Percentiles rank a stretch among this genome's conserved stretches.
phyloP scores from a whole-genome alignment of 208 protist species.

The Leishmania gerbilli region DNA sequence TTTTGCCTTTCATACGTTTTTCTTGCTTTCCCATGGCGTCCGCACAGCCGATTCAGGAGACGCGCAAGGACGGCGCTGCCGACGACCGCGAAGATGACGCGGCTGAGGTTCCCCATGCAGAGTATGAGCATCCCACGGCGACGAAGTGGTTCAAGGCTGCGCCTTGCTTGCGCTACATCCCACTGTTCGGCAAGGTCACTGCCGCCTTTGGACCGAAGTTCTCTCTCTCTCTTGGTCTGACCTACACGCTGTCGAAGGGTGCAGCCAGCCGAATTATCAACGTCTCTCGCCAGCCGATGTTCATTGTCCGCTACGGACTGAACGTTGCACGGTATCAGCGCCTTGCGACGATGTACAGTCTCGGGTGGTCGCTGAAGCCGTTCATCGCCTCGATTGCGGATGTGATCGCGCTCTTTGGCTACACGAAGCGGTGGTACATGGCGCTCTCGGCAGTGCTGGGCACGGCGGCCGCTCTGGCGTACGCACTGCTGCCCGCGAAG shows the following conservation, averaged over 20 bases:
- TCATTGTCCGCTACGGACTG: constrained; percentile 30
- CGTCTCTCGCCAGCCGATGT: constrained; percentile 42
- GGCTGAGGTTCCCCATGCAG: neutral
- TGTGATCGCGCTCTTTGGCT: constrained; percentile 46
- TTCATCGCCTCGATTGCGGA: constrained; percentile 45
- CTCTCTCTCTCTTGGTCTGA: constrained; percentile 32
- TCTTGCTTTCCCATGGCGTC: constrained; percentile 7
- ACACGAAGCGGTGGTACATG: constrained; percentile 64
- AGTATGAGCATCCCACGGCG: constrained; percentile 14
- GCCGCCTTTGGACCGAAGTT: constrained; percentile 45
- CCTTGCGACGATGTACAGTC: constrained; percentile 29
- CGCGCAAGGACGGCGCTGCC: neutral
- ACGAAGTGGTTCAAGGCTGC: constrained; percentile 17
- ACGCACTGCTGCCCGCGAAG: constrained; percentile 39
- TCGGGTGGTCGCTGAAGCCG: constrained; percentile 56
- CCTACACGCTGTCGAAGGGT: constrained; percentile 46
- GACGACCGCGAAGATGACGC: neutral
- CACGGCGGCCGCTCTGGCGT: constrained; percentile 25
- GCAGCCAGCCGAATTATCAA: constrained; percentile 40
- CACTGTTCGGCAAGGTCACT: constrained; percentile 40
- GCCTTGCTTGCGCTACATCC: constrained; percentile 33
- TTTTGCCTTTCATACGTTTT: neutral
- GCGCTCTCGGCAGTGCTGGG: constrained; percentile 31
- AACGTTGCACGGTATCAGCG: constrained; percentile 39
- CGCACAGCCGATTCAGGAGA: neutral